Evolutionary conservation across 306 rosid species (phyloP), one percentile per base, ranked within the genome.

Genomic region (Lathyrus tuberosus): DNA sequence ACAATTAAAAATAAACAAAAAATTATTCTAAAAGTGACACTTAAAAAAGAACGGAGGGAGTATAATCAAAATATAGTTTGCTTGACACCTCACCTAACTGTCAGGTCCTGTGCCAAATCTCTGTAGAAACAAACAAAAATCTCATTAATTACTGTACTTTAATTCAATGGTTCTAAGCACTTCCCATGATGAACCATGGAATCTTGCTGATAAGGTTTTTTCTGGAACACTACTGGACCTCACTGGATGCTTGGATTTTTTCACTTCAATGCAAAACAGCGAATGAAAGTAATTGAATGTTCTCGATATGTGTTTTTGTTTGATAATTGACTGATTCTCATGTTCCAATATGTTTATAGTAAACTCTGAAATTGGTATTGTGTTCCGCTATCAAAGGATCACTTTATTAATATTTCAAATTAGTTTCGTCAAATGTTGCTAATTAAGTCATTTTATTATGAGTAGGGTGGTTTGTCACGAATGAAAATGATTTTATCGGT

Each of bases 141-240:
- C 0, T 20, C 31, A 53, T 53, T 53, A 20, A 53, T 3, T 2
- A 0, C 40, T 20, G 33, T 52, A 10, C 12, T 9, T 52, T 13
- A 9, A 52, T 57, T 14, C 37, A 33, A 17, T 20, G 22, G 22
- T 79, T n/a, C n/a, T n/a, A n/a, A n/a, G n/a, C n/a, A n/a, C n/a
- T n/a, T n/a, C n/a, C 65, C 73, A 78, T 3, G 52, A 72, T 30
- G 28, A 37, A 65, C 73, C 81, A 44, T 52, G 30, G 60, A 63
- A 86, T 78, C 79, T 73, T 70, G 66, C 16, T 31, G 81, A 81
- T 76, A 76, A 76, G 74, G 61, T 78, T 70, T 53, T 73, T 69
- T 76, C 38, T 30, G 61, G 54, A 65, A 63, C 61, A 77, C 43
- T 63, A 57, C 58, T 61, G 70, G 53, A 18, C 18, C 8, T 74